These are phyloP conservation scores for Extremus antarcticus DNA, from an alignment of 495 filamentous ascomycete genomes.

Conservation along the genomic window DNA sequence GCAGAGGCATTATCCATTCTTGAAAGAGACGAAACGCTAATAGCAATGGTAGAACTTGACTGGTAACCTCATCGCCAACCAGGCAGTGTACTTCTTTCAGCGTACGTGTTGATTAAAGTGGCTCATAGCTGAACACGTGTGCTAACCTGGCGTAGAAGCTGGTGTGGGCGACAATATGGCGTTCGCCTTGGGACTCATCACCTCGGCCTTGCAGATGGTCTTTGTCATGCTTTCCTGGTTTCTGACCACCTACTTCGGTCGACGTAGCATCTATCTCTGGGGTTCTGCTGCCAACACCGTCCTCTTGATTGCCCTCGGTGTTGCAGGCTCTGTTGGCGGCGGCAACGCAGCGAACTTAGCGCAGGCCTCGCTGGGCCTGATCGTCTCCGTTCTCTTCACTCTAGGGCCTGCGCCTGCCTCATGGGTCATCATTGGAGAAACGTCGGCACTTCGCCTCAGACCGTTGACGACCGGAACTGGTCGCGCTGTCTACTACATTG, in stretches of 20 bases:
- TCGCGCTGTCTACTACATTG: constrained; percentile 42
- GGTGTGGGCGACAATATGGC: constrained; percentile 40
- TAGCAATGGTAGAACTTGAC: too few relatives aligned
- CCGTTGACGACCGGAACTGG: constrained; percentile 47
- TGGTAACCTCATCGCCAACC: constrained; percentile 28
- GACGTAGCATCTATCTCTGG: constrained; percentile 45
- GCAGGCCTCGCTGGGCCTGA: constrained; percentile 44
- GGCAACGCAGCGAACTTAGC: constrained; percentile 32
- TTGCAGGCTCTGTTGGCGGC: constrained; percentile 34
- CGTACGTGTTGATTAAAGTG: constrained; percentile 14
- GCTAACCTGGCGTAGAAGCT: constrained; percentile 25
- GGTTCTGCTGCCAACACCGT: constrained; percentile 38
- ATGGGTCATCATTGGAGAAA: constrained; percentile 49
- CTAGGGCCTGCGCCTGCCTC: constrained; percentile 43
- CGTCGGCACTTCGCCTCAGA: constrained; percentile 45
- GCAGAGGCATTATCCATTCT: too few relatives aligned
- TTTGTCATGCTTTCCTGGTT: constrained; percentile 46
- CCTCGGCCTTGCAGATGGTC: constrained; percentile 40
- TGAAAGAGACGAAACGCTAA: too few relatives aligned
- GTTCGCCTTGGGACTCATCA: constrained; percentile 43
- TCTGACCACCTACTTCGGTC: constrained; percentile 39
- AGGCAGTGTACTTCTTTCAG: constrained; percentile 37
- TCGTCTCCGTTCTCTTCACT: constrained; percentile 45
- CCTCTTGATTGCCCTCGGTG: constrained; percentile 37
- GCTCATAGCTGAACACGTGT: neutral